phyloP scores from a whole-genome alignment of 1,139 yeast species.

The Blastobotrys capitulatus region DNA sequence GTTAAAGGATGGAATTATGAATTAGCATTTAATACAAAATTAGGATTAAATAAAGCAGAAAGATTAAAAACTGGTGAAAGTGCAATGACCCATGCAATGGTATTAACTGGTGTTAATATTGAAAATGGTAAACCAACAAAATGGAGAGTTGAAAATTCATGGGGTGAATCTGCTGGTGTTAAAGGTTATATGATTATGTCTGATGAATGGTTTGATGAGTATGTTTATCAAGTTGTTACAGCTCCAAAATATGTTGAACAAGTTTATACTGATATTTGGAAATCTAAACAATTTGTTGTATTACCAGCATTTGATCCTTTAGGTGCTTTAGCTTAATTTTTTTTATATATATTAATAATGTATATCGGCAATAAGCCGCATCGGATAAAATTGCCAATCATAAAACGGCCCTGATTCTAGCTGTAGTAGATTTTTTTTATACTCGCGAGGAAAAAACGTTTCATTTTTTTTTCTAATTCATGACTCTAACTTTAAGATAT shows the following conservation, averaged over 20 bases:
- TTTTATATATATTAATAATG: background rate
- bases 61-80: constrained; percentile 54
- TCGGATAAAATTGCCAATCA: too few relatives aligned
- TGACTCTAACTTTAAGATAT: too few relatives aligned
- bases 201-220: constrained; percentile 63
- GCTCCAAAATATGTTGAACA: constrained; percentile 43
- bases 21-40: constrained; percentile 48
- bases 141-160: constrained; percentile 68
- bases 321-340: constrained; percentile 51
- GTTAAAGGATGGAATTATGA: constrained; percentile 50
- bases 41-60: constrained; percentile 48
- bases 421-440: too few relatives aligned
- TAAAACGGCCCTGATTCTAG: too few relatives aligned
- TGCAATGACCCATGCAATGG: constrained; percentile 53
- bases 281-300: constrained; percentile 44
- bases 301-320: constrained; percentile 64
- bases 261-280: constrained; percentile 45
- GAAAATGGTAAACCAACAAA: constrained; percentile 48
- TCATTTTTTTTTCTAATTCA: too few relatives aligned
- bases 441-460: too few relatives aligned
- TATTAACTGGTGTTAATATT: constrained; percentile 56
- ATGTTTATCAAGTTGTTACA: constrained; percentile 60
- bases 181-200: constrained; percentile 61
- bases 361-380: too few relatives aligned
- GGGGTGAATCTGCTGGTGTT: constrained; percentile 58